Base-by-base conservation (phyloP, 768 basidiomycete genomes). In the Lactarius hengduanensis region DNA sequence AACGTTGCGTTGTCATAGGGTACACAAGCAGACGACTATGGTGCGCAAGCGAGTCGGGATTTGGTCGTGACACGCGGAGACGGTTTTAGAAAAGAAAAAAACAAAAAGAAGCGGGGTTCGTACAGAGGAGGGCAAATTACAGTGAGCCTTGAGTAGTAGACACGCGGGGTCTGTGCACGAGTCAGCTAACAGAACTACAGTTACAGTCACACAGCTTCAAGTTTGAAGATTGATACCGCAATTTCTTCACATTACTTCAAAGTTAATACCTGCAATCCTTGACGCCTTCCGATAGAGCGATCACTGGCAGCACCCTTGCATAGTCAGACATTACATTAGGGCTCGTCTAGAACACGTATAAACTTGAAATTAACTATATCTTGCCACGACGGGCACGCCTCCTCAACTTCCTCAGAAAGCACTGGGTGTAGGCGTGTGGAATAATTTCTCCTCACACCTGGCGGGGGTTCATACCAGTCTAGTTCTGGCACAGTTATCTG, bases 11-110 rank as follows among this genome's bases (percentile, higher is more conserved):
- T 71, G 70, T 22, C 22, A 18, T 69, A 90, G 91, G 81, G 86
- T 2, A 92, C 84, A 0, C 80, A 81, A 1, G 69, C 69, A 28
- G 88, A 88, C 68, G 97, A 98, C 74, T 99, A 99, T 71, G 96
- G 96, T 22, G 88, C 86, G 36, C 83, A 82, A 62, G 96, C 96
- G 0, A 87, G 88, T 70, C 82, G 83, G 45, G 97, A 98, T 76
- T 80, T 99, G 68, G 90, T 96, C 69, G 91, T 95, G 32, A 98
- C 96, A 3, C 86, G 95, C 1, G 96, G 96, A 3, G 90, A 92
- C 57, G 94, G 94, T 2, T 99, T 99, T 82, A 84, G 94, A 62
- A 99, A 98, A 78, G 96, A 97, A 82, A 99, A 99, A 79, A 98
- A 97, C 80, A 99, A 98, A 86, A 98, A 98, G 80, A 99, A 99